phyloP scores from a whole-genome alignment of 371 early-diverging fungal genomes.

The Mucor saturninus region DNA sequence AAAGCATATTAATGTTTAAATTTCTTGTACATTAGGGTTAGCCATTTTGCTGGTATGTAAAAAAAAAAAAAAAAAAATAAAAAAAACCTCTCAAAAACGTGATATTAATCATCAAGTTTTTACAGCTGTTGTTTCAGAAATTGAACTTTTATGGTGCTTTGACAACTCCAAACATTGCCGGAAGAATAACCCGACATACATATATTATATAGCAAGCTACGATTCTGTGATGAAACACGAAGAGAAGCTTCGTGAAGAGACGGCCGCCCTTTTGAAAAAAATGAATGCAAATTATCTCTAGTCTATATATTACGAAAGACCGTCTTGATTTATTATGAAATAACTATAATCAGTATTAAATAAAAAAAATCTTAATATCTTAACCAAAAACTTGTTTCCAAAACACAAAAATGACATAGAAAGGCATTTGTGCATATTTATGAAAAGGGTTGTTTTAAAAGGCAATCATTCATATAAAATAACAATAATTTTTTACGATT shows the following conservation, averaged over 20 bases:
- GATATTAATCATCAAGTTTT: neutral
- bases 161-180: neutral
- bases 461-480: too few relatives aligned
- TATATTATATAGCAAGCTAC: constrained; percentile 15
- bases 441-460: too few relatives aligned
- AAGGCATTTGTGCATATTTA: too few relatives aligned
- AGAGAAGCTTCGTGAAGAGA: neutral
- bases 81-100: neutral
- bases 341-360: too few relatives aligned
- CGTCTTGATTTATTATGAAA: too few relatives aligned
- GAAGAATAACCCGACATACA: constrained; percentile 17
- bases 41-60: constrained; percentile 17
- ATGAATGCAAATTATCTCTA: neutral
- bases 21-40: constrained; percentile 4
- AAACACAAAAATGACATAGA: too few relatives aligned
- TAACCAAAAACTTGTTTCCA: too few relatives aligned
- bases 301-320: too few relatives aligned
- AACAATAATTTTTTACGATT: too few relatives aligned
- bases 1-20: too few relatives aligned
- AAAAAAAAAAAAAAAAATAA: too few relatives aligned
- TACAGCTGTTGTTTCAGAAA: constrained; percentile 22
- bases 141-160: constrained; percentile 22
- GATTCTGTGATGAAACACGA: constrained; percentile 6
- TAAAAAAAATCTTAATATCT: too few relatives aligned
- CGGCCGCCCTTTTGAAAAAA: neutral